These are phyloP conservation scores for bread wheat (Triticum aestivum) DNA, from an alignment of 176 grass and related monocot genomes.

Conservation along the genomic window IWGSC_CS_RefSeq_v2.1 NC_057814.1:523437021-523437520, in stretches of 20 bases:
- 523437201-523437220: too few species aligned
- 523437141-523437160: conserved; percentile 9
- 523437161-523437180: conserved; percentile 29
- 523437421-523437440: not conserved
- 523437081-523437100: not conserved
- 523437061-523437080: not conserved
- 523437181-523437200: not conserved
- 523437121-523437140: not conserved
- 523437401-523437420: too few species aligned
- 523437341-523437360: too few species aligned
- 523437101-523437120: not conserved
- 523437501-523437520: too few species aligned
- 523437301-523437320: too few species aligned
- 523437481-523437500: not conserved
- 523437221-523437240: too few species aligned
- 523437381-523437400: too few species aligned
- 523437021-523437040: not conserved
- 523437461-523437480: not conserved
- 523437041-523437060: not conserved
- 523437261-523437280: too few species aligned
- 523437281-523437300: too few species aligned
- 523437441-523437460: not conserved
- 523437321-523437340: too few species aligned
- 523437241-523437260: too few species aligned
- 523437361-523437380: too few species aligned